Evolutionary conservation across 2,329 filamentous ascomycete species (phyloP).

Genomic region (Epichloe aotearoae): DNA sequence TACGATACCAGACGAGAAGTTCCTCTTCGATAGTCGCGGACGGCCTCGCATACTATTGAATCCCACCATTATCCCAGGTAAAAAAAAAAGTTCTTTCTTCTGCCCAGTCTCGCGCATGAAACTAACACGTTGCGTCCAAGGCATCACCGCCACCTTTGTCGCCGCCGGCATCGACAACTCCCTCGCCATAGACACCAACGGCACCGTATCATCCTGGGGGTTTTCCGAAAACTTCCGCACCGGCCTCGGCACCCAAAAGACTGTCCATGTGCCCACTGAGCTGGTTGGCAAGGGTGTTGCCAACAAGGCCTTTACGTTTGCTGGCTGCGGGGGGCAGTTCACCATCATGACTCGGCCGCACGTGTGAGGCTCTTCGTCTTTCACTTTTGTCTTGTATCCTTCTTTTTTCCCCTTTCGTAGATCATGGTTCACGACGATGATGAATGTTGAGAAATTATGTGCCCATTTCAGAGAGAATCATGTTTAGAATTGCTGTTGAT

Average conservation of each 20-base stretch:
- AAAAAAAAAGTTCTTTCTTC: constrained; percentile 2
- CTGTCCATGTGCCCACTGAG: constrained; percentile 2
- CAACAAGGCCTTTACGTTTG: constrained; percentile 3
- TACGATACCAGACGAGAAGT: constrained; percentile 1
- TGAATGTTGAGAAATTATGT: background rate
- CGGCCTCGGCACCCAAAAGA: constrained; percentile 42
- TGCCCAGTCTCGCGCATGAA: background rate
- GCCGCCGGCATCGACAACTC: constrained; percentile 53
- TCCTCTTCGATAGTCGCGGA: constrained; percentile 5
- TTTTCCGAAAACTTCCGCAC: constrained; percentile 62
- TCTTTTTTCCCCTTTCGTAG: background rate
- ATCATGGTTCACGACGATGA: background rate
- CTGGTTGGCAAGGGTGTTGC: background rate
- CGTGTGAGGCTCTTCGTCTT: background rate
- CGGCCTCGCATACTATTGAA: constrained; percentile 3
- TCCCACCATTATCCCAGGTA: constrained; percentile 17
- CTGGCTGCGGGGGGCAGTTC: constrained; percentile 6
- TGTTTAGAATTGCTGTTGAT: background rate
- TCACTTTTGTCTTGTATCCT: background rate
- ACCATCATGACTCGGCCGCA: constrained; percentile 2
- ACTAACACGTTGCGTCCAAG: background rate
- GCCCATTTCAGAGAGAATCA: background rate
- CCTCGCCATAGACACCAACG: constrained; percentile 51
- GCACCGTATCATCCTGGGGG: constrained; percentile 59
- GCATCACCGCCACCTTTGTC: constrained; percentile 19